Evolutionary conservation across 2,329 filamentous ascomycete species (phyloP), one percentile per base, ranked within the genome.

Genomic region (Colletotrichum chrysophilum): DNA sequence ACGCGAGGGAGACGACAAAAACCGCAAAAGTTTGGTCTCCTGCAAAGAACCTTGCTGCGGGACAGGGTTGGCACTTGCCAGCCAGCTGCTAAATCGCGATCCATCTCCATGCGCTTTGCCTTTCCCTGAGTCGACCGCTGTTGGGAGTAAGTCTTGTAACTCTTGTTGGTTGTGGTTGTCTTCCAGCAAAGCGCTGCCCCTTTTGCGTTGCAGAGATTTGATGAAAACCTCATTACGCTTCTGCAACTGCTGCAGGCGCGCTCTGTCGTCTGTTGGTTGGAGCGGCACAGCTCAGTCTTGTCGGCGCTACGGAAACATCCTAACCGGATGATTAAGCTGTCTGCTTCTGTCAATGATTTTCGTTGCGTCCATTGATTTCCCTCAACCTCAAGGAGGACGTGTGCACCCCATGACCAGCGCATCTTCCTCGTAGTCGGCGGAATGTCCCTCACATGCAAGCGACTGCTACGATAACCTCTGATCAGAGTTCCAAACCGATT

Each of bases 151-250:
- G 38, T 48, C 18, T 30, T 21, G 55, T 66, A 36, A 34, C 7
- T 32, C 16, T 43, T 21, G 55, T 66, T 62, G 38, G 61, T 58
- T 24, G 43, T 36, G 16, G 9, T 70, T 65, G 65, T 55, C 24
- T 26, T 24, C 1, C 68, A 56, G 64, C 34, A 73, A 38, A 48
- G 21, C 73, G 58, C 58, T 34, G 30, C 52, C 71, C 71, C 71
- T 66, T 69, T 75, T 38, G 32, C 60, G 21, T 32, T 75, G 74
- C 74, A 75, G 71, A 75, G 28, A 24, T 70, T 76, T 76, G 52
- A 62, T 67, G 66, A 58, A 48, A 24, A 24, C 9, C 60, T 71
- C 60, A 75, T 75, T 75, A 75, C 74, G 74, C 71, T 75, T 76
- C 74, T 76, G 71, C 74, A 76, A 38, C 70, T 52, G 30, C 61